Conservation (phyloP, 805 yeast genomes). For the Clavispora santaluciae region DNA sequence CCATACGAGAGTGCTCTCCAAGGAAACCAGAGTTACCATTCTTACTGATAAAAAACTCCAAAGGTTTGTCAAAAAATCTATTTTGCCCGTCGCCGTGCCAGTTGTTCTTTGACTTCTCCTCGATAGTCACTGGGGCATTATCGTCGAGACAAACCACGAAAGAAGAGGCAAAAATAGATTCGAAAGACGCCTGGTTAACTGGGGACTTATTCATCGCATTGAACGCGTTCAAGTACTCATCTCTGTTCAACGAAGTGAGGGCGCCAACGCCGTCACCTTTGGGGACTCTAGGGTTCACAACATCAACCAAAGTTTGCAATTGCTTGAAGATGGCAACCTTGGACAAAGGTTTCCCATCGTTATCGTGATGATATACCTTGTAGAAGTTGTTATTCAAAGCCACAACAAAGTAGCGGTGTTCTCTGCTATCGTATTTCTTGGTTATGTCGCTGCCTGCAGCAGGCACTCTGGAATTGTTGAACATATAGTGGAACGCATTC, state of each 20-base stretch:
- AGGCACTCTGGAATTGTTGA: slow-evolving; percentile 86
- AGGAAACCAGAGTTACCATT: slow-evolving; percentile 89
- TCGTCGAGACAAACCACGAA: slow-evolving; percentile 77
- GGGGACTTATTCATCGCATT: slow-evolving; percentile 55
- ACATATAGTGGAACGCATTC: slow-evolving; percentile 89
- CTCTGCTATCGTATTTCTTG: slow-evolving; percentile 42
- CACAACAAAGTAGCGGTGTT: slow-evolving; percentile 67
- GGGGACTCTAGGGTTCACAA: slow-evolving; percentile 29
- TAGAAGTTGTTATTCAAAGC: slow-evolving; percentile 74
- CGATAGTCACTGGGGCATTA: slow-evolving; percentile 69
- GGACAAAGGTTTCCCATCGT: slow-evolving; percentile 39
- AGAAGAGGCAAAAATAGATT: slow-evolving; percentile 69
- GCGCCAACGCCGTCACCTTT: slow-evolving; percentile 63
- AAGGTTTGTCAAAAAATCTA: slow-evolving; percentile 88
- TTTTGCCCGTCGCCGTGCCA: slow-evolving; percentile 97
- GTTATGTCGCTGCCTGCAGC: slow-evolving; percentile 58
- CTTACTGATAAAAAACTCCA: slow-evolving; percentile 74
- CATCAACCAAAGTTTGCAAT: slow-evolving; percentile 47
- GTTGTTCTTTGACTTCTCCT: slow-evolving; percentile 74
- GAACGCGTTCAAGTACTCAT: slow-evolving; percentile 66
- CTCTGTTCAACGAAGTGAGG: slow-evolving; percentile 81
- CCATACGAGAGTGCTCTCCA: slow-evolving; percentile 98
- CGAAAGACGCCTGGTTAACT: slow-evolving; percentile 54
- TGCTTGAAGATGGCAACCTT: slow-evolving; percentile 51
- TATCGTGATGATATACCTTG: slow-evolving; percentile 61